Percentiles rank a stretch among this genome's conserved stretches.
Conservation (phyloP, 2,329 filamentous ascomycete species). For the Triangularia setosa region DNA sequence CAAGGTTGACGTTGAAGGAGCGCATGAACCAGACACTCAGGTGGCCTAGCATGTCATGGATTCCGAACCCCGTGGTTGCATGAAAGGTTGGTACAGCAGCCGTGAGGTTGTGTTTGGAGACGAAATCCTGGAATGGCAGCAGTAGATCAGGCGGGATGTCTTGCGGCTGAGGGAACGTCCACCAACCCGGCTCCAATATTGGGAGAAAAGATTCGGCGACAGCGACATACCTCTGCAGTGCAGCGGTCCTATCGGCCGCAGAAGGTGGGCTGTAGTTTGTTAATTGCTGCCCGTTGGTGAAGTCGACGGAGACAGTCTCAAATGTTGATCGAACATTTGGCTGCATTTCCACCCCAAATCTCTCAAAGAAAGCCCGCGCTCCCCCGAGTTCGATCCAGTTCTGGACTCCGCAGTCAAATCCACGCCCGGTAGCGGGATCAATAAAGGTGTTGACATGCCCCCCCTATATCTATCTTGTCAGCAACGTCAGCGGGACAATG, state of each 20-base stretch:
- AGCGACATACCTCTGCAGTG: constrained; percentile 17
- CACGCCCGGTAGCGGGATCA: constrained; percentile 15
- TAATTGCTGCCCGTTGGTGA: constrained; percentile 16
- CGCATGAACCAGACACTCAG: constrained; percentile 18
- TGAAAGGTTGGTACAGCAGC: constrained; percentile 21
- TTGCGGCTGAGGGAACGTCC: constrained; percentile 19
- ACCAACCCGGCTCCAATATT: constrained; percentile 24
- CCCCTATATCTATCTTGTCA: constrained; percentile 16
- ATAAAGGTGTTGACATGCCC: constrained; percentile 23
- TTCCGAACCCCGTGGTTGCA: constrained; percentile 18
- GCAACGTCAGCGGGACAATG: background rate
- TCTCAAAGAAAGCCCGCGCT: constrained; percentile 20
- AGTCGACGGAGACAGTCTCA: constrained; percentile 18
- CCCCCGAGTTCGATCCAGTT: constrained; percentile 22
- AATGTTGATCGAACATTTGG: constrained; percentile 6
- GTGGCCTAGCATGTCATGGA: constrained; percentile 17
- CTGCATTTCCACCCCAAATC: constrained; percentile 19
- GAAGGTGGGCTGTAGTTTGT: constrained; percentile 14
- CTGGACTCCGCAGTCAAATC: constrained; percentile 23
- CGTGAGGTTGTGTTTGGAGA: constrained; percentile 22
- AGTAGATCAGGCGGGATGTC: constrained; percentile 24
- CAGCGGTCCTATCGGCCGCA: background rate
- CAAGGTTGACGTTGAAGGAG: constrained; percentile 27
- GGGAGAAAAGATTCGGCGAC: constrained; percentile 19
- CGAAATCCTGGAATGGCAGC: constrained; percentile 23